Conservation (phyloP, 768 basidiomycete genomes). For the Rhizopogon roseolus region DNA sequence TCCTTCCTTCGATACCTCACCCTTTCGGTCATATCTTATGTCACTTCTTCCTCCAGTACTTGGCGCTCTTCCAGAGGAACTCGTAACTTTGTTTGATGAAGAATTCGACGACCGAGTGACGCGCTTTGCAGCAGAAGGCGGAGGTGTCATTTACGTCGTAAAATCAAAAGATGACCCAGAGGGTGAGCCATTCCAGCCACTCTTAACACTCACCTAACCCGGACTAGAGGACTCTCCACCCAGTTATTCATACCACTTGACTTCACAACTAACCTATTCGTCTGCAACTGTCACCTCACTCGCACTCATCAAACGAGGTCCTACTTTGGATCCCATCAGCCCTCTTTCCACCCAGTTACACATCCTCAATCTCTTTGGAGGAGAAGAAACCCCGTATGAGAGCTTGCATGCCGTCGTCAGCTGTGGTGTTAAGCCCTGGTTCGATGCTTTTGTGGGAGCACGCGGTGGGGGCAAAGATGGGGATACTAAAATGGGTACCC, state of each 20-base stretch:
- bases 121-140: slow-evolving; percentile 71
- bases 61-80: slow-evolving; percentile 62
- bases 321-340: slow-evolving; percentile 72
- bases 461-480: slow-evolving; percentile 70
- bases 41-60: slow-evolving; percentile 76
- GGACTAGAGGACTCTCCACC: slow-evolving; percentile 58
- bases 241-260: slow-evolving; percentile 63
- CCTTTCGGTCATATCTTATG: slow-evolving; percentile 69
- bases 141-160: slow-evolving; percentile 77
- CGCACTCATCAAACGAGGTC: slow-evolving; percentile 90
- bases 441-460: slow-evolving; percentile 93
- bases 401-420: slow-evolving; percentile 94
- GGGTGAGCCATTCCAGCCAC: slow-evolving; percentile 40
- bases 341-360: slow-evolving; percentile 86
- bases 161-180: slow-evolving; percentile 73
- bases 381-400: slow-evolving; percentile 90
- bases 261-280: slow-evolving; percentile 74
- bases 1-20: slow-evolving; percentile 55
- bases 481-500: slow-evolving; percentile 76
- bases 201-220: slow-evolving; percentile 6
- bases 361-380: slow-evolving; percentile 87
- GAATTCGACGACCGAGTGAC: slow-evolving; percentile 72
- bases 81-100: slow-evolving; percentile 66
- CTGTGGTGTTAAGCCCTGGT: slow-evolving; percentile 95
- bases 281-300: slow-evolving; percentile 78